phyloP scores from a whole-genome alignment of 129 eudicot species.

The Lactuca sativa region DNA sequence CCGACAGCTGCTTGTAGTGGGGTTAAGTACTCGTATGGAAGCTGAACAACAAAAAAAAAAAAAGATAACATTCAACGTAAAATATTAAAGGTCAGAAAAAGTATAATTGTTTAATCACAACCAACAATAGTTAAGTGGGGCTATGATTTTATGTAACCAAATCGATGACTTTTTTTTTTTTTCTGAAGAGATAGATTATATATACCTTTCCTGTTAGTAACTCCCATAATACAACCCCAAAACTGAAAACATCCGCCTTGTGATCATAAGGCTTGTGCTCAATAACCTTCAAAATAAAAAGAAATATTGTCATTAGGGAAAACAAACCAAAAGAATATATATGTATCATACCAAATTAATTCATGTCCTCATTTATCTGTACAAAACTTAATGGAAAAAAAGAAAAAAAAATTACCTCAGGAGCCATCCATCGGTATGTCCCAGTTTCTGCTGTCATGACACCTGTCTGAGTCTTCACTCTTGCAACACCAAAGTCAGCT shows the following conservation, averaged over 20 bases:
- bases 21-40: constrained; percentile 90
- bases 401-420: constrained; percentile 58
- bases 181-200: not conserved
- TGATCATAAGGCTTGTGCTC: constrained; percentile 98
- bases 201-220: constrained; percentile 92
- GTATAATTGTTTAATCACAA: not conserved
- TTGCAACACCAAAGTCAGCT: constrained; percentile 99
- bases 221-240: constrained; percentile 91
- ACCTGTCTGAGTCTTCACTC: constrained; percentile 94
- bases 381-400: too few species aligned
- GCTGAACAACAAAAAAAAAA: constrained; percentile 39
- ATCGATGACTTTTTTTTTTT: not conserved
- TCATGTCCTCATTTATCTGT: too few species aligned
- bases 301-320: constrained; percentile 25
- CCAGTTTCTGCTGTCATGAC: constrained; percentile 99
- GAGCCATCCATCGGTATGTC: constrained; percentile 99
- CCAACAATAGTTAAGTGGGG: not conserved
- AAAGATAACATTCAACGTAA: not conserved
- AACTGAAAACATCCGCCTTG: constrained; percentile 94
- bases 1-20: constrained; percentile 97
- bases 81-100: not conserved
- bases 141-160: not conserved
- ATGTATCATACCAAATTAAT: too few species aligned
- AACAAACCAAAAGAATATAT: constrained; percentile 10
- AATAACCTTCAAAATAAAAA: constrained; percentile 60